Evolutionary conservation across 2,329 filamentous ascomycete genomes (phyloP).

Genomic region (Botrytis medusae): DNA sequence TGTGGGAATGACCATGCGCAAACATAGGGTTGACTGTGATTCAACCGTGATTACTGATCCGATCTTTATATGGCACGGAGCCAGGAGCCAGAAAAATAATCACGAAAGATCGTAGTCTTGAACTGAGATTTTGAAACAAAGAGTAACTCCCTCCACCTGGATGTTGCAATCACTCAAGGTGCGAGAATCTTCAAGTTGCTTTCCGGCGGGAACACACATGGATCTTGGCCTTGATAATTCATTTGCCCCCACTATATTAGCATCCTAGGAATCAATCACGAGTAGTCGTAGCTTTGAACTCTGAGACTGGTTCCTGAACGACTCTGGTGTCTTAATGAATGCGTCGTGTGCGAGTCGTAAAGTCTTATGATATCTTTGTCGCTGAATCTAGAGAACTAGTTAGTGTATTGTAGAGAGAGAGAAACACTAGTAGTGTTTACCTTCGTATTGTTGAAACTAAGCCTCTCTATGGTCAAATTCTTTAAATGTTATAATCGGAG

Average conservation of each 20-base stretch:
- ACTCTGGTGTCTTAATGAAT: background rate
- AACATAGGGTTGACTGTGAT: background rate
- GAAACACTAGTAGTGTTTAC: background rate
- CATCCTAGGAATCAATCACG: background rate
- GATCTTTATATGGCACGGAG: background rate
- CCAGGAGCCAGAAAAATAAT: background rate
- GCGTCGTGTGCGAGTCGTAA: background rate
- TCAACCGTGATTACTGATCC: background rate
- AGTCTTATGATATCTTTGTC: background rate
- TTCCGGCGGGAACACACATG: background rate
- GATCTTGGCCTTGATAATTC: background rate
- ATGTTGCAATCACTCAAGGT: background rate
- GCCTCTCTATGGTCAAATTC: background rate
- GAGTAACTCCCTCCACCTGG: background rate
- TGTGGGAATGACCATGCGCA: background rate
- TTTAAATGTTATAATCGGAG: background rate
- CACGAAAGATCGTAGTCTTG: background rate
- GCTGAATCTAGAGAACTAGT: background rate
- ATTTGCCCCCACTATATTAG: background rate
- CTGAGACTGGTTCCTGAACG: accelerated
- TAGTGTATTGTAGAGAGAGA: background rate
- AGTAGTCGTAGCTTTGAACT: background rate
- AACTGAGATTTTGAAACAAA: background rate
- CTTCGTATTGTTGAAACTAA: background rate
- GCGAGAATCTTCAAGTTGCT: background rate